Conservation (phyloP, 169 alveolate genomes). For the Cryptosporidium baileyi region DNA sequence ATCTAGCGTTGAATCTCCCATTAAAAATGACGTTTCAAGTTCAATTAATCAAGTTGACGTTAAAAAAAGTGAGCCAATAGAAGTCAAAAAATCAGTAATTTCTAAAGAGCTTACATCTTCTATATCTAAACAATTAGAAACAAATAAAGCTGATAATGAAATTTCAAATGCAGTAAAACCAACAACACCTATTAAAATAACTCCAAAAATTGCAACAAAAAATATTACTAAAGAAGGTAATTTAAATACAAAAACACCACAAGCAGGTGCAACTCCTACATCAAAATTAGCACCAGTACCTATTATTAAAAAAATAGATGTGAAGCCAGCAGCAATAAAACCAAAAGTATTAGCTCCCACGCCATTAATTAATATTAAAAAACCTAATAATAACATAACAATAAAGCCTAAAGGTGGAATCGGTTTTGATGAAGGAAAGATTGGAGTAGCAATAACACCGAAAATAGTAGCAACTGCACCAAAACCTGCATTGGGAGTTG, state of each 20-base stretch:
- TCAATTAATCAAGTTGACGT: too few relatives aligned
- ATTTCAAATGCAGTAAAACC: neutral
- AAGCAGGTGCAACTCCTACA: neutral
- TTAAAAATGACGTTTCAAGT: too few relatives aligned
- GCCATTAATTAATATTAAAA: slow-evolving; percentile 20
- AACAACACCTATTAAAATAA: neutral
- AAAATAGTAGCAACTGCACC: slow-evolving; percentile 24
- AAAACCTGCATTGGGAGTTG: neutral
- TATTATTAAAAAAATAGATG: slow-evolving; percentile 32
- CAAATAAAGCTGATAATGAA: neutral
- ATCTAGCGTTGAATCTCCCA: too few relatives aligned
- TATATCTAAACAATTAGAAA: neutral
- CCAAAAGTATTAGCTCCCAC: neutral
- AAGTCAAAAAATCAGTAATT: neutral
- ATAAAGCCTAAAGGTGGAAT: slow-evolving; percentile 44
- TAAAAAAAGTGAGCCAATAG: neutral
- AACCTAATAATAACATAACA: slow-evolving; percentile 3
- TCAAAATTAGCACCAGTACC: neutral
- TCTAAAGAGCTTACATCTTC: neutral
- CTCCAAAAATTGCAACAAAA: neutral
- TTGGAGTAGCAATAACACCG: slow-evolving; percentile 24
- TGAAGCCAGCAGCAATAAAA: slow-evolving; percentile 3
- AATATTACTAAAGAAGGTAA: neutral
- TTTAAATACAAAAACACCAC: neutral
- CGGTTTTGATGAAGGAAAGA: neutral